Evolutionary conservation across 257 asterid species (phyloP).

Genomic region (Linderniella brevidens): DNA sequence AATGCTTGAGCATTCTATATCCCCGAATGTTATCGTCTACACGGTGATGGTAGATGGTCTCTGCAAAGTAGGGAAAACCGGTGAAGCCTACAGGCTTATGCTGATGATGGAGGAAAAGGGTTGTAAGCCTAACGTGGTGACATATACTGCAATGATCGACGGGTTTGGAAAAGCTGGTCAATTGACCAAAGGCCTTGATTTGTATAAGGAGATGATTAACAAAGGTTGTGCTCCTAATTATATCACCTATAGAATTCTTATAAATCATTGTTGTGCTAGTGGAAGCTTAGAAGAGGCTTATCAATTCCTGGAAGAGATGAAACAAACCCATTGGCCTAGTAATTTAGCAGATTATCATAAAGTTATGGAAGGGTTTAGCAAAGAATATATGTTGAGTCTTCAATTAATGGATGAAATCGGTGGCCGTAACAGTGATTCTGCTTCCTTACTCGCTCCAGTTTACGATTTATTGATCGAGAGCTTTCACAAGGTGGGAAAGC

Average conservation of each 20-base stretch:
- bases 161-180: constrained; percentile 70
- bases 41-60: constrained; percentile 92
- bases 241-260: constrained; percentile 60
- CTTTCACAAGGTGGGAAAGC: constrained; percentile 58
- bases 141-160: constrained; percentile 90
- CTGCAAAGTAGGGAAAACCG: constrained; percentile 75
- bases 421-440: constrained; percentile 17
- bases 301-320: constrained; percentile 81
- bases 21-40: constrained; percentile 72
- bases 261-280: constrained; percentile 46
- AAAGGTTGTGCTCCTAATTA: constrained; percentile 79
- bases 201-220: constrained; percentile 37
- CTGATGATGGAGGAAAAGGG: constrained; percentile 96
- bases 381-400: constrained; percentile 52
- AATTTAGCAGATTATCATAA: constrained; percentile 47
- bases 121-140: constrained; percentile 81
- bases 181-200: constrained; percentile 53
- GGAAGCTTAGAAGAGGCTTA: constrained; percentile 70
- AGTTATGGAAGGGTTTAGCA: constrained; percentile 69
- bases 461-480: constrained; percentile 64
- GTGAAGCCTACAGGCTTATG: constrained; percentile 78
- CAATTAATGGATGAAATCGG: constrained; percentile 51
- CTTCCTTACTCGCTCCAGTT: constrained; percentile 36
- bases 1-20: constrained; percentile 71
- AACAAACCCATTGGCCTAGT: constrained; percentile 70